Evolutionary conservation across 371 early-diverging fungal genomes (phyloP), one percentile per base, ranked within the genome.

Genomic region (Umbelopsis sp.): DNA sequence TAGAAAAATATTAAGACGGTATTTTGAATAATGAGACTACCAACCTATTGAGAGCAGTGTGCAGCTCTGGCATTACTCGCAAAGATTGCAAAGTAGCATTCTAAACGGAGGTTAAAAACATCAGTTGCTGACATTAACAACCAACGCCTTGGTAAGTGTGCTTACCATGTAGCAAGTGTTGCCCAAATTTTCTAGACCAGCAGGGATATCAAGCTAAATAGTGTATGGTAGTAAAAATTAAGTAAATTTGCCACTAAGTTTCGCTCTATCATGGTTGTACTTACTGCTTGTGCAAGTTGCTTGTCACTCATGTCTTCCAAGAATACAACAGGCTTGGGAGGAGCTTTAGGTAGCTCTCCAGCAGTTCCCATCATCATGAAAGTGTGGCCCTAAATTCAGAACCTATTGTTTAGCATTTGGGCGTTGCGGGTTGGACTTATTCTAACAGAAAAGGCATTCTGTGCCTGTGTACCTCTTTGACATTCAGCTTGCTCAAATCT

Each of bases 161-260:
- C 63, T 68, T 83, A 89, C 89, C 96, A 99, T 92, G 74, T 97
- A 99, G 80, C 99, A 99, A 1, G 99, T 99, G 81, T 99, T 99
- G 20, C 99, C 99, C 44, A 97, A 78, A 73, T 99, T 99, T 44
- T 81, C 83, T 46, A 99, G 81, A 37, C 98, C 99, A 14, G 93
- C 84, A 11, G 98, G 97, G 57, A 97, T 89, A 38, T 96, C 80
- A 71, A 91, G 71, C 89, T 90, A 80, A 20, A 57, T 16, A 24
- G 52, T 32, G 29, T 12, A 16, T 29, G 22, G 29, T 1, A 48
- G 18, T 16, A 48, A 16, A 1, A 10, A 48, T 48, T n/a, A 48
- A 20, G 18, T n/a, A 8, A 32, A 12, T 12, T 37, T 8, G n/a
- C 22, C 5, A 63, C 37, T 0, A 35, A 9, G 14, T 12, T 65